Percentiles rank a stretch among this genome's conserved stretches.
These are phyloP conservation scores for Apiospora aurea DNA, from an alignment of 2,329 filamentous ascomycete species.

Conservation along the genomic window DNA sequence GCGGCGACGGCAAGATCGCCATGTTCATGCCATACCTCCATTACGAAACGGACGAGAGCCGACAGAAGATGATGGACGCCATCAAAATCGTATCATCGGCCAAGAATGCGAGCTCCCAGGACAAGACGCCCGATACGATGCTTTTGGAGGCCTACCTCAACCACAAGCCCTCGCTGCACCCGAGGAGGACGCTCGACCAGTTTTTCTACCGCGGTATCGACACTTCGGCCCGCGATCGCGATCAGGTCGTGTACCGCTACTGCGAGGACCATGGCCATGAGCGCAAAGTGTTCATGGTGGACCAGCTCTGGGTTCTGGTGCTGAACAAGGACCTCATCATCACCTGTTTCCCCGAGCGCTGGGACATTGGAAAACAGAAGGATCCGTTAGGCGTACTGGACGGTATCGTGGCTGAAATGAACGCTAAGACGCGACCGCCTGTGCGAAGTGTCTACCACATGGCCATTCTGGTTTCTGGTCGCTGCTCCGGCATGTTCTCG, in stretches of 20 bases:
- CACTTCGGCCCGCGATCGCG: slow-evolving; percentile 64
- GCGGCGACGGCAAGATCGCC: slow-evolving; percentile 42
- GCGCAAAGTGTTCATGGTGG: slow-evolving; percentile 71
- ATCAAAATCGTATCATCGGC: slow-evolving; percentile 44
- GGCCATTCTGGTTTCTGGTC: slow-evolving; percentile 65
- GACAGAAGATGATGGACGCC: slow-evolving; percentile 63
- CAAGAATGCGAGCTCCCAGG: slow-evolving; percentile 41
- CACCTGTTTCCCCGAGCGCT: slow-evolving; percentile 64
- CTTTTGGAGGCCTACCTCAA: slow-evolving; percentile 56
- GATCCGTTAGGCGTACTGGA: slow-evolving; percentile 70
- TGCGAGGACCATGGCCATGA: slow-evolving; percentile 48
- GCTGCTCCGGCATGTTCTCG: slow-evolving; percentile 68
- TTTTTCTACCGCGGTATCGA: slow-evolving; percentile 72
- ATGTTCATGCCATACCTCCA: slow-evolving; percentile 69
- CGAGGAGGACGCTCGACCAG: slow-evolving; percentile 69
- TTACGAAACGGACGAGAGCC: slow-evolving; percentile 64
- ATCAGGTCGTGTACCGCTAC: slow-evolving; percentile 71
- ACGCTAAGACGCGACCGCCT: slow-evolving; percentile 66
- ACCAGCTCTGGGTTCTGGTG: slow-evolving; percentile 73
- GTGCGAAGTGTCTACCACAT: slow-evolving; percentile 69
- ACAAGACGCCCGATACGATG: slow-evolving; percentile 49
- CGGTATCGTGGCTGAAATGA: slow-evolving; percentile 69
- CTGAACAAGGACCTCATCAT: slow-evolving; percentile 65
- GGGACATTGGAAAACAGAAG: slow-evolving; percentile 59
- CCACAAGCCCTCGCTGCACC: slow-evolving; percentile 58